These are phyloP conservation scores for Coelastrella sp. DNA, from an alignment of 139 green algal genomes.

Conservation along the genomic window DNA sequence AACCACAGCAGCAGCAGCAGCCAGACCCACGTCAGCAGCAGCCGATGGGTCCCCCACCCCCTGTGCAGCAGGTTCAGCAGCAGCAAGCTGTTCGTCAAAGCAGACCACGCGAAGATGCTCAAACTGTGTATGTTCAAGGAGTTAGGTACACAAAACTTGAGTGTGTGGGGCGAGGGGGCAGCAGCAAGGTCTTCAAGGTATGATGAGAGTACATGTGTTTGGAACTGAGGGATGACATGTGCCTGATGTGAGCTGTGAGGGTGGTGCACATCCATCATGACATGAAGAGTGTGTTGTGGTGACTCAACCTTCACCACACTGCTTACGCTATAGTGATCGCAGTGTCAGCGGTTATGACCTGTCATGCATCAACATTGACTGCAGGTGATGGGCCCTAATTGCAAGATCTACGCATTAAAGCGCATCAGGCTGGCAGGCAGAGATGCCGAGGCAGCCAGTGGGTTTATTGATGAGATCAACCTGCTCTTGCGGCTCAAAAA, in stretches of 20 bases:
- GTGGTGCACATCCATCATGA: too few relatives aligned
- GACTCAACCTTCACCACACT: too few relatives aligned
- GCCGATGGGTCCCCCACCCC: conserved; percentile 43
- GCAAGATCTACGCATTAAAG: conserved; percentile 96
- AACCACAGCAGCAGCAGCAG: not conserved
- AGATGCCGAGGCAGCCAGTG: conserved; percentile 80
- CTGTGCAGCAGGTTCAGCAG: conserved; percentile 45
- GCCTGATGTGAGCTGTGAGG: too few relatives aligned
- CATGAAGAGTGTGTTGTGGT: too few relatives aligned
- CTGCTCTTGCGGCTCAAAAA: conserved; percentile 86
- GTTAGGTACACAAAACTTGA: conserved; percentile 94
- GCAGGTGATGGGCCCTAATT: conserved; percentile 91
- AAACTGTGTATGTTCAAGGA: conserved; percentile 83
- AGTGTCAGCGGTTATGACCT: too few relatives aligned
- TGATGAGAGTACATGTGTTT: too few relatives aligned
- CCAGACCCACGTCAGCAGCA: conserved; percentile 31
- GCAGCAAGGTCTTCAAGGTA: conserved; percentile 95
- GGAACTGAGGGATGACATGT: too few relatives aligned
- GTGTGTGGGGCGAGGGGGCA: conserved; percentile 92
- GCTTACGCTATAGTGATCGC: too few relatives aligned
- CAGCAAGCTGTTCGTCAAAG: conserved; percentile 45
- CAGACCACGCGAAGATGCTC: conserved; percentile 78
- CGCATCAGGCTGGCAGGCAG: conserved; percentile 86
- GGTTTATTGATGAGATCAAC: conserved; percentile 96
- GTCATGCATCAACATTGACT: too few relatives aligned